These are phyloP conservation scores for apple (Malus domestica) DNA, from an alignment of 306 rosid species.

Conservation along the genomic window DNA sequence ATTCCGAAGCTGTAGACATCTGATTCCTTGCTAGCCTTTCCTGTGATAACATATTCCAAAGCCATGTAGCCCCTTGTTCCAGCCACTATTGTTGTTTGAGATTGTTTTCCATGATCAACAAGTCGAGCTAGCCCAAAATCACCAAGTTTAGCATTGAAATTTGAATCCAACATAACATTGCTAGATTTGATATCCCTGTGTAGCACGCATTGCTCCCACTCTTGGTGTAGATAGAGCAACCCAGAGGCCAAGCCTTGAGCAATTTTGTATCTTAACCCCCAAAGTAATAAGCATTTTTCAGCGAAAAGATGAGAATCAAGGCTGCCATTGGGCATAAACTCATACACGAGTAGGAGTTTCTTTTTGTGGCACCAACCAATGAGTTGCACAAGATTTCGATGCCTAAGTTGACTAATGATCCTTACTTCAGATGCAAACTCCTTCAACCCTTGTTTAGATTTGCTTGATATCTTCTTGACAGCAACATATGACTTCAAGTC, in stretches of 20 bases:
- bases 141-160: neutral
- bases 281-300: neutral
- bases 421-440: neutral
- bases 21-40: neutral
- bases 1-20: neutral
- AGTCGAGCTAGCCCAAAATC: neutral
- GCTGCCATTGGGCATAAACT: constrained; percentile 30
- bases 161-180: neutral
- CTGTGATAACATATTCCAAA: neutral
- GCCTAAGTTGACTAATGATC: neutral
- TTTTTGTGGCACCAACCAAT: constrained; percentile 37
- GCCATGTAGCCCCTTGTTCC: neutral
- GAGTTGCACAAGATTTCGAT: constrained; percentile 20
- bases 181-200: neutral
- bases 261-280: constrained; percentile 22
- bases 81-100: neutral
- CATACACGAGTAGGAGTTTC: constrained; percentile 15
- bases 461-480: neutral
- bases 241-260: constrained; percentile 14
- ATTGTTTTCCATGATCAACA: neutral
- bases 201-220: neutral
- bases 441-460: neutral
- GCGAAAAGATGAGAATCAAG: constrained; percentile 11
- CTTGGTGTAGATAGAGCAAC: neutral
- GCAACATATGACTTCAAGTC: constrained; percentile 4